A percentile compares a stretch with the other conserved stretches of the same genome.
Conservation (phyloP, 768 basidiomycete genomes). For the Tricholoma terreum region DNA sequence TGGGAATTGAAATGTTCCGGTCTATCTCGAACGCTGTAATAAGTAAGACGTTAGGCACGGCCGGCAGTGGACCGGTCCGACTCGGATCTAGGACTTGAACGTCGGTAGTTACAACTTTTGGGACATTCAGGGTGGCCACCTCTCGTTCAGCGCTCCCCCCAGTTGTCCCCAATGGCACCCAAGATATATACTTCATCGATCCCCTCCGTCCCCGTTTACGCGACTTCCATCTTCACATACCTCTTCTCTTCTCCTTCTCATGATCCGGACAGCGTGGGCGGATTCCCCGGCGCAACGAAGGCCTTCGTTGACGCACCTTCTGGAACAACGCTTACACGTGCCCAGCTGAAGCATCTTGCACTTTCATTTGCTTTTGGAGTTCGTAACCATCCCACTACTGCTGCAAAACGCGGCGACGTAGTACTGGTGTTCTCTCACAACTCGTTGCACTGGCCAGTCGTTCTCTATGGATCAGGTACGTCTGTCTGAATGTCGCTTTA, state of each 20-base stretch:
- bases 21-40: too few species aligned
- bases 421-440: constrained; percentile 71
- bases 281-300: constrained; percentile 38
- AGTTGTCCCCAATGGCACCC: constrained; percentile 29
- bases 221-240: constrained; percentile 47
- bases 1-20: too few species aligned
- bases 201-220: constrained; percentile 34
- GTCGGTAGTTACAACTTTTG: not conserved
- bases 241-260: constrained; percentile 34
- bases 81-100: not conserved
- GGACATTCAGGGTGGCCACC: not conserved
- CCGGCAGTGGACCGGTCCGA: not conserved
- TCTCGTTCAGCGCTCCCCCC: constrained; percentile 4
- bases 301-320: constrained; percentile 70
- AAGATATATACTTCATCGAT: constrained; percentile 47
- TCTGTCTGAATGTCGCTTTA: not conserved
- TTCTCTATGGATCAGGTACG: constrained; percentile 44
- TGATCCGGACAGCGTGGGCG: constrained; percentile 34
- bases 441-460: constrained; percentile 49
- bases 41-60: too few species aligned
- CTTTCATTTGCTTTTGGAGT: constrained; percentile 61
- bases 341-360: constrained; percentile 47
- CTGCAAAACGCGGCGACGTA: constrained; percentile 48
- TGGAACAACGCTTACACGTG: constrained; percentile 54
- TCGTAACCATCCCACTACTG: constrained; percentile 34